Base-by-base conservation (phyloP, 2,329 filamentous ascomycete species). In the Exophiala sp. region DNA sequence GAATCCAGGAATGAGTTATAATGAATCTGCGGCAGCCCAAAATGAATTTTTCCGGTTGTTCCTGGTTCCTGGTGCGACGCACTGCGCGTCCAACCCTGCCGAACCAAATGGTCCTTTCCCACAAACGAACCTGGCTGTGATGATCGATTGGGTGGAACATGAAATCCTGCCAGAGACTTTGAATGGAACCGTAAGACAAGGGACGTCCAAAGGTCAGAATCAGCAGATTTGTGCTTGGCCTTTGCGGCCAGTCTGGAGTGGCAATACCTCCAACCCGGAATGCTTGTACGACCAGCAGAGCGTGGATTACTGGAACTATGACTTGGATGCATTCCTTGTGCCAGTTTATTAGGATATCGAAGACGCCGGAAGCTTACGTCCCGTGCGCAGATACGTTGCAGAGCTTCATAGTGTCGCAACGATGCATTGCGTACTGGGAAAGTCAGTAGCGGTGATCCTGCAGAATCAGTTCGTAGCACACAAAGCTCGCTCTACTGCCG, bases 11-110 rank as follows among this genome's bases (percentile, higher is more conserved):
- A 35, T 72, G 4, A 63, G 66, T 2, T 71, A 70, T 53, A 67
- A 72, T 3, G 69, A 73, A 6, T 69, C 69, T 8, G 65, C 71
- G 5, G 61, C 68, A 4, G 71, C 75, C 2, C 66, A 83, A 4
- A 65, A 72, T 33, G 75, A 78, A 16, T 84, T 77, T 72, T 84
- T 82, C 66, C 73, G 75, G 49, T 69, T 83, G 36, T 82, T 75
- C 66, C 71, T 81, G 0, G 63, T 83, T 16, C 79, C 80, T 0
- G 79, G 79, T 20, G 79, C 75, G 0, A 78, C 69, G 0, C 79
- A 81, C 67, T 83, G 79, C 59, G 67, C 71, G 0, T 63, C 68
- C 34, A 81, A 79, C 66, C 52, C 65, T 4, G 65, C 73, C 1
- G 73, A 78, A 67, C 74, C 75, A 0, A 43, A 50, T 10, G 73